A percentile compares a stretch with the other conserved stretches of the same genome.
phyloP scores from a whole-genome alignment of 306 rosid species.

The Trifolium repens region DNA sequence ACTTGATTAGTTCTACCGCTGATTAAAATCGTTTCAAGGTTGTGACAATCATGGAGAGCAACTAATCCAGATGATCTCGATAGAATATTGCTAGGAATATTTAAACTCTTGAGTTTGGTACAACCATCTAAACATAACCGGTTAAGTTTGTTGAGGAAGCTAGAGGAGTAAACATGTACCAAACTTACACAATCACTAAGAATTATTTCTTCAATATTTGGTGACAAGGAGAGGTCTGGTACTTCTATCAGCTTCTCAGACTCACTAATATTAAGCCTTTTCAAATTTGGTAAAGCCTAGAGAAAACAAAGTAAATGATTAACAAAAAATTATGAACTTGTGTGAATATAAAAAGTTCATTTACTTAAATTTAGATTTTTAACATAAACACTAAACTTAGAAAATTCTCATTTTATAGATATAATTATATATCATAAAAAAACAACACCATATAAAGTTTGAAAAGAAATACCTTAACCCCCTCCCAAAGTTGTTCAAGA shows the following conservation, averaged over 20 bases:
- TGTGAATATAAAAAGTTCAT: no score
- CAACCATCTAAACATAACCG: slow-evolving; percentile 5
- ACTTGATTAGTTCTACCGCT: not conserved
- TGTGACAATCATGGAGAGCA: not conserved
- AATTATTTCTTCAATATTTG: slow-evolving; percentile 46
- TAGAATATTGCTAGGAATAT: slow-evolving; percentile 28
- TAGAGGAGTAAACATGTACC: slow-evolving; percentile 29
- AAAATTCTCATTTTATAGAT: no score
- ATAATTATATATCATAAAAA: no score
- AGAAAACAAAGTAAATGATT: no score
- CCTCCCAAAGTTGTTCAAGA: slow-evolving; percentile 40
- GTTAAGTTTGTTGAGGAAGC: slow-evolving; percentile 36
- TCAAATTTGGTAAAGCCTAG: no score
- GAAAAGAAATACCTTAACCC: slow-evolving; percentile 24
- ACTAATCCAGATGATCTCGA: slow-evolving; percentile 20
- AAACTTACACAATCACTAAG: slow-evolving; percentile 18
- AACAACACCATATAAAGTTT: no score
- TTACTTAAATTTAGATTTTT: no score
- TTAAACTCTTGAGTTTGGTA: not conserved
- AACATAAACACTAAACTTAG: no score
- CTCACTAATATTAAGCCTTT: no score
- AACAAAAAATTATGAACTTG: no score
- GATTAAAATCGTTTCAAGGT: slow-evolving; percentile 26
- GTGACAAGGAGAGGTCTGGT: not conserved
- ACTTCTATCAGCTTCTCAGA: not conserved